Conservation (phyloP, 1,284 basidiomycete genomes). For the Trametes pubescens region DNA sequence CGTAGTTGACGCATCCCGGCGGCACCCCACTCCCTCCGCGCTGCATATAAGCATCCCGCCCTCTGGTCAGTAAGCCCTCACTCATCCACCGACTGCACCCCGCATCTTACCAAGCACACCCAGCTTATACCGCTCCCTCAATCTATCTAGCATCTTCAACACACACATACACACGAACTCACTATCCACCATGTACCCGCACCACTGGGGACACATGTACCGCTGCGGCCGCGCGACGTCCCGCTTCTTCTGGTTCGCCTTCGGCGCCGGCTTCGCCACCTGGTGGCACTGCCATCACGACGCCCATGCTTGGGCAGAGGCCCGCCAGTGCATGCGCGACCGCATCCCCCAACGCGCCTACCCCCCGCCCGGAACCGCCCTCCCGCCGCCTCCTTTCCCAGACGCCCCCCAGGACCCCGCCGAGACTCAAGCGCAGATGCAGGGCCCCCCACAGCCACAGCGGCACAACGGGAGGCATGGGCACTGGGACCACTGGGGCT, state of each 20-base stretch:
- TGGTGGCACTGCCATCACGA: slow-evolving; percentile 49
- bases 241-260: slow-evolving; percentile 70
- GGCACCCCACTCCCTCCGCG: slow-evolving; percentile 7
- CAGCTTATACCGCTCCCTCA: background rate
- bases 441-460: slow-evolving; percentile 6
- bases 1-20: slow-evolving; percentile 20
- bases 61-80: slow-evolving; percentile 8
- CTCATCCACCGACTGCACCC: background rate
- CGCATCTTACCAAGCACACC: background rate
- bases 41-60: slow-evolving; percentile 12
- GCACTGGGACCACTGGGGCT: slow-evolving; percentile 23
- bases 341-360: slow-evolving; percentile 43
- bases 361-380: slow-evolving; percentile 30
- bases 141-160: background rate
- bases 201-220: slow-evolving; percentile 45
- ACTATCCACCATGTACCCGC: slow-evolving; percentile 42
- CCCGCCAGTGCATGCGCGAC: slow-evolving; percentile 40
- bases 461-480: slow-evolving; percentile 8
- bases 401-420: slow-evolving; percentile 8
- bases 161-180: background rate
- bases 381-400: background rate
- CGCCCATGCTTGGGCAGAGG: slow-evolving; percentile 27
- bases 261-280: slow-evolving; percentile 64
- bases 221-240: slow-evolving; percentile 51
- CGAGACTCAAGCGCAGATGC: background rate